Percentiles rank a stretch among this genome's conserved stretches.
Conservation (phyloP, 768 basidiomycete species). For the Lactarius akahatsu region DNA sequence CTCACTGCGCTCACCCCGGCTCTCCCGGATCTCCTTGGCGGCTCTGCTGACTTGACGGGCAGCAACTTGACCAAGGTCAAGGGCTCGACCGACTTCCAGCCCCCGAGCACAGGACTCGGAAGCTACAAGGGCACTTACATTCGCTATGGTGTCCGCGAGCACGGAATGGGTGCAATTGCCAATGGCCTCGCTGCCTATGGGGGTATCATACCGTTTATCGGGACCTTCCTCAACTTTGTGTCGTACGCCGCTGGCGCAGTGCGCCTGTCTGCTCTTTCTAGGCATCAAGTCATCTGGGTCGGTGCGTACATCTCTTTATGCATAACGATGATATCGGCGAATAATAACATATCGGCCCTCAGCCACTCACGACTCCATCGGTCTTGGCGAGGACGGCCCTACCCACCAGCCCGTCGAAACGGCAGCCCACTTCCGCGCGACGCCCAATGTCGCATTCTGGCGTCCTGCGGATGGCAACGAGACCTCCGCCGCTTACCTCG, state of each 20-base stretch:
- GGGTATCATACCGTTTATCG: slow-evolving; percentile 85
- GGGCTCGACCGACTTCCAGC: slow-evolving; percentile 87
- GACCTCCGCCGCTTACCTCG: slow-evolving; percentile 88
- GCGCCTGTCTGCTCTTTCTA: slow-evolving; percentile 83
- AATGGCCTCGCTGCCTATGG: slow-evolving; percentile 91
- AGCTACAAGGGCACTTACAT: slow-evolving; percentile 86
- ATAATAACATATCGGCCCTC: slow-evolving; percentile 7
- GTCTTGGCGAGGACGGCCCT: slow-evolving; percentile 91
- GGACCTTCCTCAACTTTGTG: slow-evolving; percentile 95
- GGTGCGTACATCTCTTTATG: slow-evolving; percentile 47
- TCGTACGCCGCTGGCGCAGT: slow-evolving; percentile 93
- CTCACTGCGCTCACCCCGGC: slow-evolving; percentile 70
- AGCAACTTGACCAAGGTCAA: slow-evolving; percentile 91
- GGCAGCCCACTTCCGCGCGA: slow-evolving; percentile 79
- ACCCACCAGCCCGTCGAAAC: slow-evolving; percentile 97
- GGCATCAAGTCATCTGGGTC: slow-evolving; percentile 92
- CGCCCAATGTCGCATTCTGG: slow-evolving; percentile 91
- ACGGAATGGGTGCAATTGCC: slow-evolving; percentile 94
- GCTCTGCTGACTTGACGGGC: slow-evolving; percentile 90
- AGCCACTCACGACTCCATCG: slow-evolving; percentile 96
- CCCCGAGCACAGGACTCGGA: slow-evolving; percentile 79
- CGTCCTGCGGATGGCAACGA: slow-evolving; percentile 95
- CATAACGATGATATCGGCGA: neutral
- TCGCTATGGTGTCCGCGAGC: slow-evolving; percentile 96
- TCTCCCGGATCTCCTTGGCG: slow-evolving; percentile 85